Conservation (phyloP, 345 rosid species). For the Melastoma malabathricum region DNA sequence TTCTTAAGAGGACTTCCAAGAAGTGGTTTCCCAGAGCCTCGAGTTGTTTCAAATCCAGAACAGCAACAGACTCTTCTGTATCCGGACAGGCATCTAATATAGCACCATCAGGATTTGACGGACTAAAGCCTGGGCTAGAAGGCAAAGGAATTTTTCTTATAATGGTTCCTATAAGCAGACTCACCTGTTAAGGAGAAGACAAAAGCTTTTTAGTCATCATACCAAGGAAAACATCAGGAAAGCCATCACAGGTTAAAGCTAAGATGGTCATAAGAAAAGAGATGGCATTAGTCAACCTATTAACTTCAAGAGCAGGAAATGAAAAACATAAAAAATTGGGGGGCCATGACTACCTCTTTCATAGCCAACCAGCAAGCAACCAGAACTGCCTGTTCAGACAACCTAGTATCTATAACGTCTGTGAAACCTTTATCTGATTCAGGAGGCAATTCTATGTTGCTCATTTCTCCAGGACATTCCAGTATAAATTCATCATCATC, state of each 20-base stretch:
- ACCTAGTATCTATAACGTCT: constrained; percentile 23
- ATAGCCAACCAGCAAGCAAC: constrained; percentile 98
- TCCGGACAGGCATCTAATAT: constrained; percentile 15
- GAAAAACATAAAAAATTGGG: background rate
- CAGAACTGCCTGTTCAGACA: constrained; percentile 78
- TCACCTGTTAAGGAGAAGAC: constrained; percentile 43
- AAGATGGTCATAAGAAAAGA: constrained; percentile 2
- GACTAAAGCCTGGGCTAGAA: constrained; percentile 27
- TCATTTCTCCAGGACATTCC: constrained; percentile 31
- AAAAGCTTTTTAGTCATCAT: background rate
- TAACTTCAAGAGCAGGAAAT: constrained; percentile 7
- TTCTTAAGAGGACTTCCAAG: constrained; percentile 85
- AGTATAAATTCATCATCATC: constrained; percentile 45
- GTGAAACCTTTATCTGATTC: constrained; percentile 27
- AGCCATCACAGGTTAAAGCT: background rate
- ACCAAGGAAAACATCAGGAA: constrained; percentile 1
- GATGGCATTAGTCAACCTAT: background rate
- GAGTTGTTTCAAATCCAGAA: constrained; percentile 75
- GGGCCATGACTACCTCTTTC: constrained; percentile 67
- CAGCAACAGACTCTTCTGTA: constrained; percentile 18
- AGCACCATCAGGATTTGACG: constrained; percentile 23
- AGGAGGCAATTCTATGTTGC: constrained; percentile 16
- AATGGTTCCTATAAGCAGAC: constrained; percentile 88
- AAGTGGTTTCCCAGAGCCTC: constrained; percentile 84
- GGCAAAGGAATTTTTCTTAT: constrained; percentile 81